A percentile compares a stretch with the other conserved stretches of the same genome.
Conservation (phyloP, 1,284 basidiomycete species). For the Ustilago crameri region DNA sequence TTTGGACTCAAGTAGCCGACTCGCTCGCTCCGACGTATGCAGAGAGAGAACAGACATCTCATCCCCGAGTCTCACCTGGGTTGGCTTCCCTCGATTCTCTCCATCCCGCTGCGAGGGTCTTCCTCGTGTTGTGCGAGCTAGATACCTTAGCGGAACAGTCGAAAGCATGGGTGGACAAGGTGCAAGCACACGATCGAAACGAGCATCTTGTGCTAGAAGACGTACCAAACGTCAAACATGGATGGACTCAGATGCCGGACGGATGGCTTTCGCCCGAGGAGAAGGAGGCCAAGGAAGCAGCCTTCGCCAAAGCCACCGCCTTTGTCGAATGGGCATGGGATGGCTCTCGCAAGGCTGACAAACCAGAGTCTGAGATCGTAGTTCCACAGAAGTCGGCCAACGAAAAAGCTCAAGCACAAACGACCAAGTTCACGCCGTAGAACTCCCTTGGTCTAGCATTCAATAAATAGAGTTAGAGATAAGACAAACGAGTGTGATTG, state of each 20-base stretch:
- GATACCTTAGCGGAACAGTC: conserved; percentile 55
- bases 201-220: conserved; percentile 44
- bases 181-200: conserved; percentile 29
- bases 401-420: conserved; percentile 9
- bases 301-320: conserved; percentile 34
- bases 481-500: conserved; percentile 1
- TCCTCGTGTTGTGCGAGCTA: conserved; percentile 52
- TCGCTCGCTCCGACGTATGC: conserved; percentile 50
- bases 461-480: neutral
- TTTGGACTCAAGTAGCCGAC: conserved; percentile 44
- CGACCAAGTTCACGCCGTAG: conserved; percentile 2
- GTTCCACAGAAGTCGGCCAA: conserved; percentile 17
- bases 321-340: conserved; percentile 46
- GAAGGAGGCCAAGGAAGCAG: conserved; percentile 26
- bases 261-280: conserved; percentile 41
- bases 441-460: neutral
- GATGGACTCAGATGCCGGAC: conserved; percentile 54
- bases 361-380: conserved; percentile 29
- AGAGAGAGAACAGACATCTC: conserved; percentile 25
- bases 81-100: conserved; percentile 50
- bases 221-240: conserved; percentile 42
- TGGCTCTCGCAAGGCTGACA: conserved; percentile 7
- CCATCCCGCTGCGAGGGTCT: conserved; percentile 37
- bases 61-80: conserved; percentile 54
- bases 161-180: conserved; percentile 46